phyloP scores from a whole-genome alignment of 2,329 filamentous ascomycete species.

The Diplodia scrobiculata region DNA sequence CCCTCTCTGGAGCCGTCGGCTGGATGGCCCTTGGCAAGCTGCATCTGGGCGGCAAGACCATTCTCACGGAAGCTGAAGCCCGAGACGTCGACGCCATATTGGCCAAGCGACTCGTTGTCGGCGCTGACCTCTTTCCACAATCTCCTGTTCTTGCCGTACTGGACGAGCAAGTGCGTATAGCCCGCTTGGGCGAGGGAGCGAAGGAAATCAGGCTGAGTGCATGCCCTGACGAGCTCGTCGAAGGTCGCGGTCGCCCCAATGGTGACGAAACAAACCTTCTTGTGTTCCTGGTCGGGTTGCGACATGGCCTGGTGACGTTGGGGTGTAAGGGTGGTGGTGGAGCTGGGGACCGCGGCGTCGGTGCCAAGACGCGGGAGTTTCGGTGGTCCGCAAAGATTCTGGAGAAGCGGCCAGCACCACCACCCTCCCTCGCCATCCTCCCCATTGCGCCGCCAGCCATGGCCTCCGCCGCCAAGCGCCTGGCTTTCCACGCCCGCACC shows the following conservation, averaged over 20 bases:
- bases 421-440: slow-evolving; percentile 14
- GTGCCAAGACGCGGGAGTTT: slow-evolving; percentile 24
- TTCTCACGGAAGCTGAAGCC: slow-evolving; percentile 68
- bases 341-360: background rate
- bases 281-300: slow-evolving; percentile 6
- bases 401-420: slow-evolving; percentile 14
- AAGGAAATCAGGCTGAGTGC: slow-evolving; percentile 66
- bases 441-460: slow-evolving; percentile 25
- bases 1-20: slow-evolving; percentile 57
- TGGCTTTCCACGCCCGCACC: slow-evolving; percentile 25
- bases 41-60: slow-evolving; percentile 64
- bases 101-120: slow-evolving; percentile 24
- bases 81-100: slow-evolving; percentile 48
- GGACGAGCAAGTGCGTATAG: slow-evolving; percentile 74
- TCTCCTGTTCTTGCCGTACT: slow-evolving; percentile 71
- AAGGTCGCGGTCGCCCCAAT: slow-evolving; percentile 92
- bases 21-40: slow-evolving; percentile 50
- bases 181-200: slow-evolving; percentile 58
- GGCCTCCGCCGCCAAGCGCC: slow-evolving; percentile 27
- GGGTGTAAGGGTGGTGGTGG: background rate
- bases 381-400: slow-evolving; percentile 27
- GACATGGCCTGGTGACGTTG: background rate
- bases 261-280: slow-evolving; percentile 74
- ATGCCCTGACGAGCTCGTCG: slow-evolving; percentile 66
- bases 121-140: slow-evolving; percentile 49